A percentile compares a stretch with the other conserved stretches of the same genome.
Evolutionary conservation across 202 grass and related monocot species (phyloP).

Genomic region (Digitaria exilis): DNA sequence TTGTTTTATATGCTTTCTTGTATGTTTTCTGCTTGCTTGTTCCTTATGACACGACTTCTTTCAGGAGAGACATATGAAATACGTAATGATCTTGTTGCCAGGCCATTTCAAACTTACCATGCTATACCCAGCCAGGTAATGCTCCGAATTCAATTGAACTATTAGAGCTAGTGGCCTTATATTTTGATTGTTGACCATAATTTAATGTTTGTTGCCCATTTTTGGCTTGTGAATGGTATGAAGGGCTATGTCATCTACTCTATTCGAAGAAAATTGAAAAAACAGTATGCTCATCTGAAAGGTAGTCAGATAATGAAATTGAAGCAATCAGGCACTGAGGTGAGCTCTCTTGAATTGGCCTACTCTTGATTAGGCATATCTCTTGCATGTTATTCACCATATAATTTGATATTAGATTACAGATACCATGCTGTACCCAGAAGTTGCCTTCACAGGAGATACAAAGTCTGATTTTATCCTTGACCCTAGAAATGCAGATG

Average conservation of each 20-base stretch:
- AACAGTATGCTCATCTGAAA: constrained; percentile 85
- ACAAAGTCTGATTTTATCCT: constrained; percentile 94
- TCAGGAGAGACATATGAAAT: constrained; percentile 97
- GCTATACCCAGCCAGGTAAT: constrained; percentile 87
- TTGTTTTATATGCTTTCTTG: background rate
- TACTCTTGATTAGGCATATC: constrained; percentile 19
- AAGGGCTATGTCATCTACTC: constrained; percentile 98
- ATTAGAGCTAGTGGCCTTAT: constrained; percentile 7
- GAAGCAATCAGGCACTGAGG: constrained; percentile 79
- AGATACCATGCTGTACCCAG: constrained; percentile 77
- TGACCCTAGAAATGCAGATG: constrained; percentile 94
- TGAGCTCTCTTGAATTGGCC: constrained; percentile 36
- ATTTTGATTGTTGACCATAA: background rate
- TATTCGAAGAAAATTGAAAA: constrained; percentile 83
- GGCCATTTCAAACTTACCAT: constrained; percentile 90
- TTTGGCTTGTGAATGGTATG: constrained; percentile 4
- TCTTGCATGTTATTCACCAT: constrained; percentile 37
- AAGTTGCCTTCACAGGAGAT: constrained; percentile 90
- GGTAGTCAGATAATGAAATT: constrained; percentile 89
- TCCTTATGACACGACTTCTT: constrained; percentile 37
- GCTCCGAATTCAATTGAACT: constrained; percentile 26
- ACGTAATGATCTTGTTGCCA: constrained; percentile 94
- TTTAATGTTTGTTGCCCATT: constrained; percentile 3
- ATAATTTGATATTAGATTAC: constrained; percentile 68
- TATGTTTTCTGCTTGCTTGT: constrained; percentile 33